Base-by-base conservation (phyloP, 2,329 filamentous ascomycete species). In the Apiospora malaysiana region DNA sequence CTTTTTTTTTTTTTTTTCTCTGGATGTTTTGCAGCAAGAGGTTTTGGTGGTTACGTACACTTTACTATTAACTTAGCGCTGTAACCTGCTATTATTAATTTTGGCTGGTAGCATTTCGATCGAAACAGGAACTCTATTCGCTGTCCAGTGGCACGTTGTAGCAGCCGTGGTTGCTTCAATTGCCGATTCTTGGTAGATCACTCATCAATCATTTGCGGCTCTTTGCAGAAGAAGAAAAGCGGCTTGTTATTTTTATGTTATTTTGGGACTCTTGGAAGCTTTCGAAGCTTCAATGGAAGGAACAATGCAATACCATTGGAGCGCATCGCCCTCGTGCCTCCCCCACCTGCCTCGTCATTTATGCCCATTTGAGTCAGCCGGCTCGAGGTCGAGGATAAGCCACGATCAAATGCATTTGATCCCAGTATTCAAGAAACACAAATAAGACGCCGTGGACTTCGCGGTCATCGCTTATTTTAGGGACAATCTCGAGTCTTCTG, bases 231-330 rank as follows among this genome's bases (percentile, higher is more conserved):
- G 23, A 56, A 56, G 49, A 27, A 56, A 16, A 32, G 32, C 32
- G 32, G 32, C 32, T 32, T 32, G 6, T 32, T 32, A 32, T 6
- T 32, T 32, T 32, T 32, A 32, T 6, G 3, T 32, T 32, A 32
- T 5, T 25, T 9, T 14, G 5, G 16, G 32, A 32, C 7, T 16
- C 14, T 59, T n/a, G 51, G 51, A 32, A 59, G 51, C 51, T 59
- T 59, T 59, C 16, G 51, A 59, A 59, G 51, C 27, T 59, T 37
- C 12, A 45, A 45, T 37, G 16, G 51, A 59, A 59, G 51, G 51
- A 59, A 21, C 14, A 59, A 59, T 59, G 25, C 51, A 37, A 59
- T 45, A 14, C 42, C 42, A 45, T 12, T 14, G 42, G 21, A 59
- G 32, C 12, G 47, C 23, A 56, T 16, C 25, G 5, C 16, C 25